Evolutionary conservation across 805 yeast species (phyloP), one percentile per base, ranked within the genome.

Genomic region (Jamesozyma lodderae): DNA sequence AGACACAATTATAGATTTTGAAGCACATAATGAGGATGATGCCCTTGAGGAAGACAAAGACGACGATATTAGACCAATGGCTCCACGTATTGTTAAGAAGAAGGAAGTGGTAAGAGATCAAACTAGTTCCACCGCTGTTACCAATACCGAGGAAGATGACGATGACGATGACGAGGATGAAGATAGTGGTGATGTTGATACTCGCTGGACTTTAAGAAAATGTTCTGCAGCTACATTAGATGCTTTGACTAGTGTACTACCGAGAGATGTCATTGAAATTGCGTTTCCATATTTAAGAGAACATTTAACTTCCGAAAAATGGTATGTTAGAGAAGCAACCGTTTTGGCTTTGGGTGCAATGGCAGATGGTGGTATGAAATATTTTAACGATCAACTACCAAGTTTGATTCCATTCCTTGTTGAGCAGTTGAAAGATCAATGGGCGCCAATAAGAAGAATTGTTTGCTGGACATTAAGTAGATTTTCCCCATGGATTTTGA

Each of bases 391-490:
- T 29, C 82, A 82, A 49, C 65, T 92, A 29, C 94, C 96, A 2
- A 73, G 77, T 21, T 64, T 92, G 33, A 77, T 90, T 24, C 95
- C 95, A 26, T 87, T 79, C 55, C 67, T 92, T 43, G 87, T 87
- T 20, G 85, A 86, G 41, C 69, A 94, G 51, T 63, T 88, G 42
- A 68, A 68, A 38, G 96, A 88, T 57, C 51, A 60, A 4, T 81
- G 87, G 60, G 79, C 95, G 7, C 73, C 94, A 16, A 94, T 92
- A 4, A 72, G 97, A 47, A 94, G 86, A 59, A 92, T 92, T 37
- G 67, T 95, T 0, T 90, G 97, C 65, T 92, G 98, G 98, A 84
- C 97, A 0, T 64, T 92, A 33, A 81, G 95, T 31, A 70, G 97
- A 40, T 92, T 81, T 57, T 73, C 92, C 0, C 52, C 72, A 3